Evolutionary conservation across 140 eudicot species (phyloP).

Genomic region (Flaveria floridana): DNA sequence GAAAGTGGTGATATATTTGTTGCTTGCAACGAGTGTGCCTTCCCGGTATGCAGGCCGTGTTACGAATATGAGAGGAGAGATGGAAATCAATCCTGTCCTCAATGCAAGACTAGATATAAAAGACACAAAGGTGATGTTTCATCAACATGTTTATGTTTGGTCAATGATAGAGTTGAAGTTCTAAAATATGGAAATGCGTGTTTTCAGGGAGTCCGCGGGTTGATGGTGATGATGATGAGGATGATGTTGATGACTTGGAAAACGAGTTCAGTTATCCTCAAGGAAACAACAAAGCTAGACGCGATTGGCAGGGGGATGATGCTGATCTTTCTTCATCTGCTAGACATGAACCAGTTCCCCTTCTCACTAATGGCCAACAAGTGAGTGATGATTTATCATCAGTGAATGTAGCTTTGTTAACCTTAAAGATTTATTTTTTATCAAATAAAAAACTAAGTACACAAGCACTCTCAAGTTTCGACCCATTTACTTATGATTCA

Average conservation of each 20-base stretch:
- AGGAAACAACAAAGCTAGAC: slow-evolving; percentile 56
- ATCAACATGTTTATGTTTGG: neutral
- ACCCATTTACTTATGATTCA: neutral
- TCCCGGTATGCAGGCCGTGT: slow-evolving; percentile 87
- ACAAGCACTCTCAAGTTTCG: neutral
- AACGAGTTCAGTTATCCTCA: slow-evolving; percentile 75
- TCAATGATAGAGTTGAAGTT: neutral
- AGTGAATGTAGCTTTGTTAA: neutral
- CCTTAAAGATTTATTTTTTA: neutral
- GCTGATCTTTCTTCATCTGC: slow-evolving; percentile 80
- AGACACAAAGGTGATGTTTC: slow-evolving; percentile 59
- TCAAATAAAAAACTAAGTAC: neutral
- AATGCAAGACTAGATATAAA: slow-evolving; percentile 90
- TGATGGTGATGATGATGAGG: slow-evolving; percentile 95
- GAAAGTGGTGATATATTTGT: slow-evolving; percentile 66
- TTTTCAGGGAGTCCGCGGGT: slow-evolving; percentile 73
- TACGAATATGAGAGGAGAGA: slow-evolving; percentile 91
- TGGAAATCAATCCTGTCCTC: slow-evolving; percentile 86
- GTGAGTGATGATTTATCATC: slow-evolving; percentile 42
- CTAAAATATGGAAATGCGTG: neutral
- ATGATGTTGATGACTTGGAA: slow-evolving; percentile 87
- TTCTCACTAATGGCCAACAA: slow-evolving; percentile 78
- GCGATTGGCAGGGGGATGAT: slow-evolving; percentile 83
- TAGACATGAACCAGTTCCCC: slow-evolving; percentile 83
- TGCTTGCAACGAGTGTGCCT: slow-evolving; percentile 94